Percentiles rank a stretch among this genome's conserved stretches.
Evolutionary conservation across 805 yeast genomes (phyloP).

Genomic region (Candida caryicola): DNA sequence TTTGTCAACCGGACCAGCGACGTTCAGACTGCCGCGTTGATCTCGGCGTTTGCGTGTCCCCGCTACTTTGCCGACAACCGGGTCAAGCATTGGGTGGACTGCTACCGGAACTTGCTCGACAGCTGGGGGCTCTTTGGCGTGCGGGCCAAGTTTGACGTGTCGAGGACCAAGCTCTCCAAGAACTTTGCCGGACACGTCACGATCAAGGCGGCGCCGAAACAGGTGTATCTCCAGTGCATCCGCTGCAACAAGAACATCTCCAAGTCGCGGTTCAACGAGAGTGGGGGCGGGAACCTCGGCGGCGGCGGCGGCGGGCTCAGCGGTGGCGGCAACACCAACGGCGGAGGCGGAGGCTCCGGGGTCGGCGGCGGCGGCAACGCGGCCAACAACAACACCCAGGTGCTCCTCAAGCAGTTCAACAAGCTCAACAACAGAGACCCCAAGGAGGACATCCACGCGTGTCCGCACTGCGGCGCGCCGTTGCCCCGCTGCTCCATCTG

Average conservation of each 20-base stretch:
- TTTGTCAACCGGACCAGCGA: conserved; percentile 88
- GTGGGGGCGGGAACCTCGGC: conserved; percentile 10
- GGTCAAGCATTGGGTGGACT: conserved; percentile 74
- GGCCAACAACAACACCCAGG: conserved; percentile 13
- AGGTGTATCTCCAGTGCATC: conserved; percentile 76
- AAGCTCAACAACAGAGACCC: conserved; percentile 20
- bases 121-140: conserved; percentile 77
- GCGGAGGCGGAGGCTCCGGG: conserved; percentile 3
- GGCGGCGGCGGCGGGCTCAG: conserved; percentile 3
- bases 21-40: conserved; percentile 85
- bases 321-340: conserved; percentile 1
- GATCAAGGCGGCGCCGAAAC: conserved; percentile 58
- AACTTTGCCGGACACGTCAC: conserved; percentile 48
- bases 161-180: conserved; percentile 61
- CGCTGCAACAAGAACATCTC: conserved; percentile 76
- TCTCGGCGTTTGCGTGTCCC: conserved; percentile 80
- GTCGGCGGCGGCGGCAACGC: conserved; percentile 5
- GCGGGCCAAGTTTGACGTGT: conserved; percentile 83
- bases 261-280: conserved; percentile 21
- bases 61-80: conserved; percentile 72
- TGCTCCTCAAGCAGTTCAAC: conserved; percentile 35
- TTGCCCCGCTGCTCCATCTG: conserved; percentile 92
- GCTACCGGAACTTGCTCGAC: conserved; percentile 66
- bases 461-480: conserved; percentile 86
- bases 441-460: conserved; percentile 33